A percentile compares a stretch with the other conserved stretches of the same genome.
phyloP scores from a whole-genome alignment of 768 basidiomycete genomes.

The Mycena latifolia region DNA sequence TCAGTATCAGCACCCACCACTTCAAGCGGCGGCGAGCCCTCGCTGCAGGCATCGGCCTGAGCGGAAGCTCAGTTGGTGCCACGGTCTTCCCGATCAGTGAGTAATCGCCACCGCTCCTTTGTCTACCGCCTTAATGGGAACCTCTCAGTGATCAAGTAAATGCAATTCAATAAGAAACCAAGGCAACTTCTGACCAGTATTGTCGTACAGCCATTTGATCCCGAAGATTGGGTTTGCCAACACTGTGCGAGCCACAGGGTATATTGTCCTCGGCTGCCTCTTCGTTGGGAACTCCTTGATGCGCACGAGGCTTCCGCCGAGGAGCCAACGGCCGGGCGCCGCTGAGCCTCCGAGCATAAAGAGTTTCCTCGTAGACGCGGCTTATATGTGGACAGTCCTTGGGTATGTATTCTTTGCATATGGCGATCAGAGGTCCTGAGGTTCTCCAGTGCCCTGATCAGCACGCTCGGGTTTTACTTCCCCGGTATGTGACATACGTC shows the following conservation, averaged over 20 bases:
- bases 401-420: constrained; percentile 10
- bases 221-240: constrained; percentile 19
- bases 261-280: constrained; percentile 18
- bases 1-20: constrained; percentile 51
- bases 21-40: constrained; percentile 54
- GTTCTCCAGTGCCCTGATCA: constrained; percentile 12
- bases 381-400: constrained; percentile 17
- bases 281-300: constrained; percentile 27
- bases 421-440: neutral
- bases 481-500: neutral
- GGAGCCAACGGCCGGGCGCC: constrained; percentile 4
- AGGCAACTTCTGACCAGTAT: neutral
- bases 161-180: neutral
- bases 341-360: constrained; percentile 14
- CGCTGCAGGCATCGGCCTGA: constrained; percentile 58
- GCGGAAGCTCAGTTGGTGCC: constrained; percentile 44
- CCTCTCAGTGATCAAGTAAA: constrained; percentile 16
- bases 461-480: constrained; percentile 25
- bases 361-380: constrained; percentile 27
- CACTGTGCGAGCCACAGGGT: constrained; percentile 21
- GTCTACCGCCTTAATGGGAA: neutral
- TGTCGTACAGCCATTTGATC: constrained; percentile 18
- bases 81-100: constrained; percentile 26
- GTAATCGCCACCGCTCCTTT: neutral
- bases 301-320: constrained; percentile 27